Evolutionary conservation across 2,329 filamentous ascomycete genomes (phyloP).

Genomic region (Microsporum ferrugineum): DNA sequence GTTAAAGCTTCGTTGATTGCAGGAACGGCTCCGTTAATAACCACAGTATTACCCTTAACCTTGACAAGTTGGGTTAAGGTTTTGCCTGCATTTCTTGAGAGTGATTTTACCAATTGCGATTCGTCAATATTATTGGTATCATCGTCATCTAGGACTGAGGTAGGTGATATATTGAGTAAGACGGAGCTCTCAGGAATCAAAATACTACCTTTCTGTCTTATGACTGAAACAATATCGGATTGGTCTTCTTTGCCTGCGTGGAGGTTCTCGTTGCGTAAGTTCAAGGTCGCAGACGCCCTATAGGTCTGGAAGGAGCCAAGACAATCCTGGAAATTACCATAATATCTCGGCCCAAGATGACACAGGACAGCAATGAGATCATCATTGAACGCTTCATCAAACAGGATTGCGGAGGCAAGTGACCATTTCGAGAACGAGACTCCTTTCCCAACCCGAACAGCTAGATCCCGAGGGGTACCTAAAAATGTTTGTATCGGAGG

Average conservation of each 20-base stretch:
- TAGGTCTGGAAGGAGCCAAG: constrained; percentile 95
- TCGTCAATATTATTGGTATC: constrained; percentile 61
- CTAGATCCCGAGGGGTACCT: constrained; percentile 81
- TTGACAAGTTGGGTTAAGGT: constrained; percentile 59
- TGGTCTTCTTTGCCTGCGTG: constrained; percentile 81
- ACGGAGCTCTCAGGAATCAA: constrained; percentile 73
- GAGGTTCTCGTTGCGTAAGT: constrained; percentile 80
- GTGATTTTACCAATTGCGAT: constrained; percentile 59
- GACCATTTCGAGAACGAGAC: constrained; percentile 74
- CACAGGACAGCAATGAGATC: constrained; percentile 85
- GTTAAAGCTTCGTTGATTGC: constrained; percentile 82
- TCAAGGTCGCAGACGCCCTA: constrained; percentile 77
- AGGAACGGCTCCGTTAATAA: constrained; percentile 78
- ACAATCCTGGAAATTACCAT: constrained; percentile 93
- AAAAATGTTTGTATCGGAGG: constrained; percentile 77
- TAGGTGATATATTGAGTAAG: constrained; percentile 70
- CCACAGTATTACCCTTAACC: constrained; percentile 64
- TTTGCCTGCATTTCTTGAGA: constrained; percentile 61
- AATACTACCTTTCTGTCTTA: constrained; percentile 69
- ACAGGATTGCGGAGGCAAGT: constrained; percentile 76
- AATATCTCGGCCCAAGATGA: constrained; percentile 78
- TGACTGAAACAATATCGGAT: constrained; percentile 83
- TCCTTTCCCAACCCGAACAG: constrained; percentile 60
- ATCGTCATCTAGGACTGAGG: constrained; percentile 68
- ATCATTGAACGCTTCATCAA: constrained; percentile 78